Evolutionary conservation across 1,284 basidiomycete genomes (phyloP).

Genomic region (Peniophora sp.): DNA sequence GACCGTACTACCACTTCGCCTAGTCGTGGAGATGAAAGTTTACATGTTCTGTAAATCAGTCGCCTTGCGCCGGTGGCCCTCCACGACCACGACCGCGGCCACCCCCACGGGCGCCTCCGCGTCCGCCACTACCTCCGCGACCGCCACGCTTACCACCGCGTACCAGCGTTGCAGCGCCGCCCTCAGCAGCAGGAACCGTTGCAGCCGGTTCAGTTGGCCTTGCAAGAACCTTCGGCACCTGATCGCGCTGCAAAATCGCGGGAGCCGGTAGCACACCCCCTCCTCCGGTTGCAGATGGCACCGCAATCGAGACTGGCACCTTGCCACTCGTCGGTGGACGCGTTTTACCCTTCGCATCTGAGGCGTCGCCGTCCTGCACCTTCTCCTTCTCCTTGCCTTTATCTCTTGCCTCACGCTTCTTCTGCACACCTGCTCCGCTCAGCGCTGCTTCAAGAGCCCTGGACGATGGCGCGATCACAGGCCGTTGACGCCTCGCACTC

Average conservation of each 20-base stretch:
- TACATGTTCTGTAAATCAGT: no score
- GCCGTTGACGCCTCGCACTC: constrained; percentile 29
- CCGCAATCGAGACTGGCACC: constrained; percentile 2
- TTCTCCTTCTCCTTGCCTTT: constrained; percentile 15
- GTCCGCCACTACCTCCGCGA: constrained; percentile 8
- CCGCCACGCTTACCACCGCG: constrained; percentile 16
- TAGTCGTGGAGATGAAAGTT: no score
- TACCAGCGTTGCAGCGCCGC: constrained; percentile 9
- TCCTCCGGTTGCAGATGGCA: constrained; percentile 5
- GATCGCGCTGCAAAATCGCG: constrained; percentile 22
- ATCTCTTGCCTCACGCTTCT: constrained; percentile 13
- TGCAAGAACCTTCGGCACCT: constrained; percentile 9
- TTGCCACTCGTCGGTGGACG: constrained; percentile 9
- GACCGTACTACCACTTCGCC: no score
- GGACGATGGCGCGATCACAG: constrained; percentile 49
- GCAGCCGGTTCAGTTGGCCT: constrained; percentile 4
- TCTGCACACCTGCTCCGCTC: constrained; percentile 41
- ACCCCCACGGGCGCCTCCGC: constrained; percentile 13
- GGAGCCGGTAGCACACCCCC: constrained; percentile 12
- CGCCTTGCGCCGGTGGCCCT: constrained; percentile 5
- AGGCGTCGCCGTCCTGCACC: constrained; percentile 4
- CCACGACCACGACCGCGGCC: constrained; percentile 22
- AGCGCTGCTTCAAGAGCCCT: constrained; percentile 62
- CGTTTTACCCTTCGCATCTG: constrained; percentile 10
- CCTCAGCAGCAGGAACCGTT: constrained; percentile 3